These are phyloP conservation scores for Gymnopilus dilepis DNA, from an alignment of 768 basidiomycete genomes.

Conservation along the genomic window DNA sequence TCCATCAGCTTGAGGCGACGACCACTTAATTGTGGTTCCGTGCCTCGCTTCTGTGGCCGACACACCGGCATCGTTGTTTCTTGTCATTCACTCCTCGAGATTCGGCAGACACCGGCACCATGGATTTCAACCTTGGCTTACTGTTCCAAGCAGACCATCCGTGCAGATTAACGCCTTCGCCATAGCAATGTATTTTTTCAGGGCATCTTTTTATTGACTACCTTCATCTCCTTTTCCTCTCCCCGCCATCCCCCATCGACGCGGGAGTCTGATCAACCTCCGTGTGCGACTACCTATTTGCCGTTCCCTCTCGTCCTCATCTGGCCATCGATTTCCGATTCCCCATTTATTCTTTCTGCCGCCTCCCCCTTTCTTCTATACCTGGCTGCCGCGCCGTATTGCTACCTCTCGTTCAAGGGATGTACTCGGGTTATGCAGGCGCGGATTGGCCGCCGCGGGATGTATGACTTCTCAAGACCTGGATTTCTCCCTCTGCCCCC, in stretches of 20 bases:
- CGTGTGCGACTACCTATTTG: constrained; percentile 21
- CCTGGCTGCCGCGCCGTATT: constrained; percentile 19
- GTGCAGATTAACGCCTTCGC: constrained; percentile 23
- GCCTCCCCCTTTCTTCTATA: constrained; percentile 28
- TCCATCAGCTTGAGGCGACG: constrained; percentile 67
- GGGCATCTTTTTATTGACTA: constrained; percentile 52
- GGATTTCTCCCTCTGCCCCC: constrained; percentile 26
- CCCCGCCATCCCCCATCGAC: constrained; percentile 27
- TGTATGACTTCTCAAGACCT: constrained; percentile 29
- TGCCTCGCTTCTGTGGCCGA: constrained; percentile 74
- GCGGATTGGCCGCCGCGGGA: constrained; percentile 30
- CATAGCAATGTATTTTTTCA: constrained; percentile 30
- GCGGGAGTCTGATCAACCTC: constrained; percentile 36
- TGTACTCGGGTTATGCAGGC: constrained; percentile 21
- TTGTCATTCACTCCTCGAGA: constrained; percentile 34
- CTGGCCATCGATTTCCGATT: constrained; percentile 19
- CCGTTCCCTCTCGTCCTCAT: constrained; percentile 18
- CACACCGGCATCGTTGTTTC: constrained; percentile 66
- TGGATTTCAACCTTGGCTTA: constrained; percentile 34
- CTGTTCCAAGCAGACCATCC: constrained; percentile 25
- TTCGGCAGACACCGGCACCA: constrained; percentile 31
- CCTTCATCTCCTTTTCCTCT: constrained; percentile 33
- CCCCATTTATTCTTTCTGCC: constrained; percentile 23
- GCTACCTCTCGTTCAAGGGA: constrained; percentile 17
- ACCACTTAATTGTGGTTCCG: constrained; percentile 85